Evolutionary conservation across 75 land plant species (phyloP), one percentile per base, ranked within the genome.

Genomic region (Selaginella moellendorffii): DNA sequence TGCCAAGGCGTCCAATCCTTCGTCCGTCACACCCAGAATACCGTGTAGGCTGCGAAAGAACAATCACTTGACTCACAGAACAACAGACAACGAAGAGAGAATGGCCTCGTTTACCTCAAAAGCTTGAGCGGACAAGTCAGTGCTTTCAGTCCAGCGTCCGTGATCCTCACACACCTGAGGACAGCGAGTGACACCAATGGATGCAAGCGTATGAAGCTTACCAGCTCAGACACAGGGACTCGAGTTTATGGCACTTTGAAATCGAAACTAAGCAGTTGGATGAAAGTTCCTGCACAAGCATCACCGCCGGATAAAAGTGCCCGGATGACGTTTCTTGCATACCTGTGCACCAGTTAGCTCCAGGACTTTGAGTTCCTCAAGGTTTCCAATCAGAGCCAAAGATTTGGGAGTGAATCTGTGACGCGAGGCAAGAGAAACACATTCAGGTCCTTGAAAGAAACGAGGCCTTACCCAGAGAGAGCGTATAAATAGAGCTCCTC

Each of bases 311-410:
- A 30, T 65, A 29, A 46, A 72, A 62, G 30, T 51, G 28, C 10
- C 24, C 27, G 52, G 9, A 68, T 20, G 52, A 54, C n/a, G 25
- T 24, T 70, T 23, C 0, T 23, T 26, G 46, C 14, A n/a, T 78
- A 90, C 96, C 88, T 84, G 92, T 18, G 92, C 92, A 54, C 96
- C 96, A 80, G 91, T 86, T 1, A 90, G 73, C 62, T 90, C 96
- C 24, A 90, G 77, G 62, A 82, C 69, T 54, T 53, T 76, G 12
- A 90, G 78, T 51, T 80, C 64, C n/a, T 66, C 2, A n/a, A 84
- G 61, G 27, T 70, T 72, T 25, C 78, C 68, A 0, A 90, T 69
- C 53, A 72, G 71, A 30, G 54, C 66, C 63, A 80, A 87, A 53
- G 83, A 69, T 58, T 68, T 76, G 63, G 82, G 83, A 60, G 96